Evolutionary conservation across 306 rosid species (phyloP).

Genomic region (Adenanthera pavonina): DNA sequence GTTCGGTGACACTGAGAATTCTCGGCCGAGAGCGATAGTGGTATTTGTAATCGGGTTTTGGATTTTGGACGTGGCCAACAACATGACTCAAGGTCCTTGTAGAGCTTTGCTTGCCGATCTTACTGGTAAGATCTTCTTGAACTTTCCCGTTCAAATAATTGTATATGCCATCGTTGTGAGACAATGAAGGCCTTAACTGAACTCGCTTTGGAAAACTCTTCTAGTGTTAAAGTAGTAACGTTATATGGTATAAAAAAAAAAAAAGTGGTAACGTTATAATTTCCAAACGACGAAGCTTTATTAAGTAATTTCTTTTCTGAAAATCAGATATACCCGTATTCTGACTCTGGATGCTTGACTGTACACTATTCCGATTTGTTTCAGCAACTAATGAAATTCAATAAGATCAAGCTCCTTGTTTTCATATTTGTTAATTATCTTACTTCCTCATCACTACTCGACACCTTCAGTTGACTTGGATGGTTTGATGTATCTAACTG

Average conservation of each 20-base stretch:
- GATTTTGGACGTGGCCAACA: slow-evolving; percentile 86
- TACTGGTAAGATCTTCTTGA: slow-evolving; percentile 56
- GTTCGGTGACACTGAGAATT: slow-evolving; percentile 60
- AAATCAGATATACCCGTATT: background rate
- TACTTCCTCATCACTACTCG: background rate
- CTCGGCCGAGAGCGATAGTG: slow-evolving; percentile 67
- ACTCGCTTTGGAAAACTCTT: background rate
- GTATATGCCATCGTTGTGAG: background rate
- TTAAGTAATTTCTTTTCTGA: background rate
- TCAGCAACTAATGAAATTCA: background rate
- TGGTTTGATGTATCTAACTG: slow-evolving; percentile 6
- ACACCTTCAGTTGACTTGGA: slow-evolving; percentile 33
- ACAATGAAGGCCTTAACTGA: slow-evolving; percentile 16
- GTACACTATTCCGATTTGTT: slow-evolving; percentile 2
- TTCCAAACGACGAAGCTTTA: slow-evolving; percentile 1
- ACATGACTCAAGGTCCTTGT: slow-evolving; percentile 88
- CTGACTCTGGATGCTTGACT: slow-evolving; percentile 11
- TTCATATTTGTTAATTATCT: background rate
- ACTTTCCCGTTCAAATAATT: slow-evolving; percentile 11
- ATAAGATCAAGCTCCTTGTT: background rate
- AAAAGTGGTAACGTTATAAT: background rate
- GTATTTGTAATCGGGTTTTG: slow-evolving; percentile 78
- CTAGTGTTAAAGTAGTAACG: background rate
- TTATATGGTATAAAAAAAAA: background rate
- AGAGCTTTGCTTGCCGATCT: slow-evolving; percentile 92